These are phyloP conservation scores for Stephania cephalantha DNA, from an alignment of 164 flowering plant genomes.

Conservation along the genomic window DNA sequence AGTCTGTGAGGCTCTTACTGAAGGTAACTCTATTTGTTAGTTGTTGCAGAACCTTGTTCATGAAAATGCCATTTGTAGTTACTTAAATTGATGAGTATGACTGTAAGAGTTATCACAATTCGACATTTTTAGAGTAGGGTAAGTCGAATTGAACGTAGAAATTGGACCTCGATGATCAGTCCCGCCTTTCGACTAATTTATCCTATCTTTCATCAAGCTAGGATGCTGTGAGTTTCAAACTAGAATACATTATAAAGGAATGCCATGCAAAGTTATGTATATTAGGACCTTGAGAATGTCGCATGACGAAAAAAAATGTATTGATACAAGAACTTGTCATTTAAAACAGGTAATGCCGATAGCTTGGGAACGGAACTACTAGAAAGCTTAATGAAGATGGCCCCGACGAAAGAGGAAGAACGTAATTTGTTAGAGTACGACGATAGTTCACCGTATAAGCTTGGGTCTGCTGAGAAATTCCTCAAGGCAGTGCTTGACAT, in stretches of 20 bases:
- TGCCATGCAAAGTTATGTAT: not conserved
- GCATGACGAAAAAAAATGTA: not conserved
- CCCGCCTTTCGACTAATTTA: no score
- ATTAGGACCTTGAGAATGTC: not conserved
- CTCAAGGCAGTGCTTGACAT: constrained; percentile 64
- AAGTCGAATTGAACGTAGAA: no score
- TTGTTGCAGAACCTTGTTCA: not conserved
- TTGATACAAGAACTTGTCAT: not conserved
- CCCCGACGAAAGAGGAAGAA: constrained; percentile 56
- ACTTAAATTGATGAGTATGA: not conserved
- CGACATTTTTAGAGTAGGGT: no score
- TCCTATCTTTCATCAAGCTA: no score
- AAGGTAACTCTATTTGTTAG: constrained; percentile 39
- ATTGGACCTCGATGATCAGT: no score
- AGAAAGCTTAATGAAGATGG: constrained; percentile 83
- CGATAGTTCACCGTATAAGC: constrained; percentile 1
- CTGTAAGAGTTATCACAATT: no score
- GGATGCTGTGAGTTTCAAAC: not conserved
- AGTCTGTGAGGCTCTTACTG: constrained; percentile 83
- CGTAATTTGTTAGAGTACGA: not conserved
- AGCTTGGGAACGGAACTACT: constrained; percentile 76
- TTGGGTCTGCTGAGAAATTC: constrained; percentile 1
- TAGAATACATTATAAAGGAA: not conserved
- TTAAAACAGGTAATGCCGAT: constrained; percentile 66
- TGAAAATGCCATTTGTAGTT: not conserved